Conservation (phyloP, 768 basidiomycete genomes). For the Russula sp. region DNA sequence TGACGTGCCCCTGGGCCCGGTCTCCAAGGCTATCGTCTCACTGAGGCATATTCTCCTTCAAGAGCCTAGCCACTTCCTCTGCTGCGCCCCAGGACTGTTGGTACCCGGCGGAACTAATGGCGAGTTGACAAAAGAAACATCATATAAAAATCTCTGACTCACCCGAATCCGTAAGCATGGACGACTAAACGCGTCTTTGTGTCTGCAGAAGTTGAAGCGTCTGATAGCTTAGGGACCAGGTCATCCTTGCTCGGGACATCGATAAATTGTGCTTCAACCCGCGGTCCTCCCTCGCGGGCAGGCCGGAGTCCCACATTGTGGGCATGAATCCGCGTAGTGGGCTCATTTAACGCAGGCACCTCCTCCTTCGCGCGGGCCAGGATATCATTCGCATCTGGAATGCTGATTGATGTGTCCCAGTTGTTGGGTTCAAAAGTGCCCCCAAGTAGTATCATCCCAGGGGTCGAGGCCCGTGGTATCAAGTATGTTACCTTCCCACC, state of each 20-base stretch:
- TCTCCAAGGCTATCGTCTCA: background rate
- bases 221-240: conserved; percentile 29
- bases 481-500: conserved; percentile 49
- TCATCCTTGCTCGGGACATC: conserved; percentile 38
- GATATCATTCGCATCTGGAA: conserved; percentile 44
- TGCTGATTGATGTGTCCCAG: conserved; percentile 51
- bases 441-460: conserved; percentile 51
- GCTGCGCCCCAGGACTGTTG: conserved; percentile 37
- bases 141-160: conserved; percentile 31
- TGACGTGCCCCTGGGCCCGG: background rate
- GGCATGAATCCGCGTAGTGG: conserved; percentile 43
- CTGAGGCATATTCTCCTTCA: conserved; percentile 26
- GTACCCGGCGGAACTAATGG: conserved; percentile 33
- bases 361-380: conserved; percentile 45
- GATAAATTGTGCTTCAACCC: conserved; percentile 52
- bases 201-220: conserved; percentile 30
- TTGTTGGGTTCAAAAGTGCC: conserved; percentile 52
- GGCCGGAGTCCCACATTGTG: conserved; percentile 63
- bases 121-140: conserved; percentile 4
- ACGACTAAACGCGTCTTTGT: conserved; percentile 40
- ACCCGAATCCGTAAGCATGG: conserved; percentile 67
- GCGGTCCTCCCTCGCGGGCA: conserved; percentile 51
- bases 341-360: conserved; percentile 39
- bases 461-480: conserved; percentile 55
- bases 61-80: conserved; percentile 30